Base-by-base conservation (phyloP, 2,329 filamentous ascomycete species). In the Paracamarosporium sp. region DNA sequence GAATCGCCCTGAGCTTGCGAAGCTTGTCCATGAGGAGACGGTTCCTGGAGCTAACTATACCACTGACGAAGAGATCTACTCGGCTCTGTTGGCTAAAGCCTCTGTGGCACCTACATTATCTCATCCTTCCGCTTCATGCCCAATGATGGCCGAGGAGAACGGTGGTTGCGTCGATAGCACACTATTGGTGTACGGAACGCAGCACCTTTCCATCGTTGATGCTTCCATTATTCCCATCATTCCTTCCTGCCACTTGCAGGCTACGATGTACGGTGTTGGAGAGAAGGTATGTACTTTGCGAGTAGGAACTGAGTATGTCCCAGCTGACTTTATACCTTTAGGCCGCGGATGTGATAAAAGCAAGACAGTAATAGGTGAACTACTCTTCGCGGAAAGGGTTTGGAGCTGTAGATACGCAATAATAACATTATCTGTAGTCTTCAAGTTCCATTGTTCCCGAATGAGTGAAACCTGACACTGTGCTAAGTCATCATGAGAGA, bases 331-430 rank as follows among this genome's bases (percentile, higher is more conserved):
- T n/a, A n/a, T n/a, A n/a, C n/a, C n/a, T n/a, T n/a, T n/a, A n/a
- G n/a, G 73, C 71, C 44, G 70, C 71, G 12, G 72, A 69, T 62
- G 59, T 73, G 2, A 71, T 75, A 55, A 73, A 72, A 61, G 50
- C 50, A 3, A 70, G 67, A 13, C 22, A 27, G 25, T 44, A 44
- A 38, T 38, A 20, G 35, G 35, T 15, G 7, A n/a, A n/a, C 8
- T 15, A 12, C 35, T 38, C 35, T 20, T 12, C 15, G 17, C 11
- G 15, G 8, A 25, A 27, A 44, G 2, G 9, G 22, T 11, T 44
- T 4, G 28, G 6, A 6, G 38, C 5, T 24, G 17, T 31, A 9
- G 9, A 11, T 31, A 31, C 13, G 13, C 30, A 31, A 31, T 31
- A 31, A 31, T 11, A 13, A 31, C 3, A 11, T 31, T 31, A 13